Percentiles rank a stretch among this genome's conserved stretches.
These are phyloP conservation scores for Singerocomus inundabilis DNA, from an alignment of 1,284 basidiomycete genomes.

Conservation along the genomic window DNA sequence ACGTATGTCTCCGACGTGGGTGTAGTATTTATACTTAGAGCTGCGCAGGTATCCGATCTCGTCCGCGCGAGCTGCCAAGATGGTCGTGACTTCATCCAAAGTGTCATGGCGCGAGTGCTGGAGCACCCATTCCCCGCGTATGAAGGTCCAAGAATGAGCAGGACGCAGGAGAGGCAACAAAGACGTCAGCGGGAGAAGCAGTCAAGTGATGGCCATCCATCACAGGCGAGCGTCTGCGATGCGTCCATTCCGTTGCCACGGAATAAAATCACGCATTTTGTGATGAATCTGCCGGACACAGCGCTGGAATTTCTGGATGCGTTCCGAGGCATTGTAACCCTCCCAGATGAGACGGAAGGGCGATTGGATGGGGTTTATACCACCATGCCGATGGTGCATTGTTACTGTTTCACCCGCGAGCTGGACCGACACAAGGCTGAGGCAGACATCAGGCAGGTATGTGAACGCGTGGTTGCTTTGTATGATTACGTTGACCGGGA, in stretches of 20 bases:
- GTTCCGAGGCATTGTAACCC: slow-evolving; percentile 71
- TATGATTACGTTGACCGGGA: slow-evolving; percentile 6
- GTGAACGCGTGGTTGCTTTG: slow-evolving; percentile 24
- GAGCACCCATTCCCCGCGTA: slow-evolving; percentile 64
- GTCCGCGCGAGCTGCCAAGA: slow-evolving; percentile 78
- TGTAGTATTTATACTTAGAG: slow-evolving; percentile 7
- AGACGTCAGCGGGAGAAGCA: slow-evolving; percentile 31
- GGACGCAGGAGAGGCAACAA: slow-evolving; percentile 38
- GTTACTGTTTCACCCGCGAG: slow-evolving; percentile 95
- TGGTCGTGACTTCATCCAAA: slow-evolving; percentile 80
- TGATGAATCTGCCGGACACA: slow-evolving; percentile 96
- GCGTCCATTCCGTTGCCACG: slow-evolving; percentile 34
- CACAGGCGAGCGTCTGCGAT: background rate
- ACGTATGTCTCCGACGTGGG: slow-evolving; percentile 44
- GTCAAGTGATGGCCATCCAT: slow-evolving; percentile 12
- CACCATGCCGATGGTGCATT: slow-evolving; percentile 89
- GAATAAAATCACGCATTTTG: slow-evolving; percentile 77
- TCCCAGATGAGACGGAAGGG: slow-evolving; percentile 33
- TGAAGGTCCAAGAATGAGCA: slow-evolving; percentile 49
- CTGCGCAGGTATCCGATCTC: slow-evolving; percentile 59
- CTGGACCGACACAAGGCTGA: slow-evolving; percentile 67
- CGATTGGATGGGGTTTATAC: slow-evolving; percentile 48
- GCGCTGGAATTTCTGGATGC: slow-evolving; percentile 91
- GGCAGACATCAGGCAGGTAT: slow-evolving; percentile 77
- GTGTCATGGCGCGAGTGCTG: slow-evolving; percentile 52